Conservation (phyloP, 2,329 filamentous ascomycete genomes). For the Aureobasidium namibiae region DNA sequence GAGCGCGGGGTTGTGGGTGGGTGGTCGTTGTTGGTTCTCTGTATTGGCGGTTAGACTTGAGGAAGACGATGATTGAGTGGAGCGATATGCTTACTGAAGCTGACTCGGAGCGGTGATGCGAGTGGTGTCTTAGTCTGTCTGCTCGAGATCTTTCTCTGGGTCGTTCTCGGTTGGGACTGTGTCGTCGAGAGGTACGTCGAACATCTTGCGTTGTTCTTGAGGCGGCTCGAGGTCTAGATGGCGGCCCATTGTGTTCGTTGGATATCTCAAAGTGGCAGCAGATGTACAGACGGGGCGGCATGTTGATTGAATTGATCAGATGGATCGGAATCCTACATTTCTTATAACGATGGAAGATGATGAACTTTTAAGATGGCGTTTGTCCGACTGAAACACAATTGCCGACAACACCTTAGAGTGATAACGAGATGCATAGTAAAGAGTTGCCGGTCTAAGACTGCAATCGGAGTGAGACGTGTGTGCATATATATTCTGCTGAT, state of each 20-base stretch:
- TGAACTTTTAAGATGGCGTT: background rate
- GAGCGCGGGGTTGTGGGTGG: too few species aligned
- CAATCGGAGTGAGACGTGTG: background rate
- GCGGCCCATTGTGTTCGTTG: background rate
- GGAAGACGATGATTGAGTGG: too few species aligned
- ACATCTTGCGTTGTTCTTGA: background rate
- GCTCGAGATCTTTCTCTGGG: background rate
- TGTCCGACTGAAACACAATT: background rate
- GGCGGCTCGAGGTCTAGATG: background rate
- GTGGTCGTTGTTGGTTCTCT: too few species aligned
- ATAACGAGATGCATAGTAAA: background rate
- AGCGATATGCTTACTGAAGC: background rate
- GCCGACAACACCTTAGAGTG: background rate
- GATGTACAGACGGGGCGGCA: background rate
- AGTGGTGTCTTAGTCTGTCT: background rate
- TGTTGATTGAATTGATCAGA: background rate
- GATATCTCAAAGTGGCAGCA: conserved; percentile 8
- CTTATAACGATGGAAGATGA: background rate
- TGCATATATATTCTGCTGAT: background rate
- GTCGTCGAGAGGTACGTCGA: background rate
- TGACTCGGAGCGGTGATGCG: background rate
- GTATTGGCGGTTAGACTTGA: too few species aligned
- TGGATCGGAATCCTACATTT: background rate
- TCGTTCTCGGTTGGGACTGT: background rate
- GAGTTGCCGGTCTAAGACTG: background rate